These are phyloP conservation scores for Rugonectria rugulosa DNA, from an alignment of 2,329 filamentous ascomycete genomes.

Conservation along the genomic window DNA sequence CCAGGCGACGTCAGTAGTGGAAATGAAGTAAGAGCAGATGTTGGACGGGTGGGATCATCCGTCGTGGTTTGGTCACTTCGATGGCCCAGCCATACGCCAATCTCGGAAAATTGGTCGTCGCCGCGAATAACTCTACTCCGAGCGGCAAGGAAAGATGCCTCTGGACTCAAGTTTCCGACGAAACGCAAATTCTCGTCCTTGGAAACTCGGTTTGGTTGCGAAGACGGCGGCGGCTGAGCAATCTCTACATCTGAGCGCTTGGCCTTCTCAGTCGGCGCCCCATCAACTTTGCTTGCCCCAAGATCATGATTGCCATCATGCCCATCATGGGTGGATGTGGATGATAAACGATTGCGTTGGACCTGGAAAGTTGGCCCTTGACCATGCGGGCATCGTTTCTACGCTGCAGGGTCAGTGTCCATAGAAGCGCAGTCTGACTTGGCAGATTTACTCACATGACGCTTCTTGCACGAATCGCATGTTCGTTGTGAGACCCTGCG, in stretches of 20 bases:
- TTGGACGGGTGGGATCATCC: background rate
- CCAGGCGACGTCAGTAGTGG: background rate
- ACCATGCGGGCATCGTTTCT: background rate
- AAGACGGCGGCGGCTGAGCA: background rate
- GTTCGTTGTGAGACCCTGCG: slow-evolving; percentile 8
- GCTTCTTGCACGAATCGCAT: slow-evolving; percentile 13
- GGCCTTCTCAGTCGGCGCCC: background rate
- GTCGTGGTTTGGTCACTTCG: background rate
- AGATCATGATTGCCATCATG: too few relatives aligned
- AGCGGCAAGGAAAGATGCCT: slow-evolving; percentile 12
- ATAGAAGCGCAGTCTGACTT: background rate
- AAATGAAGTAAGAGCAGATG: background rate
- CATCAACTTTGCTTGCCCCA: background rate
- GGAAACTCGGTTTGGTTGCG: background rate
- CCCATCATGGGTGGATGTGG: background rate
- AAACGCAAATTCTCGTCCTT: slow-evolving; percentile 1
- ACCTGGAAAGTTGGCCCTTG: background rate
- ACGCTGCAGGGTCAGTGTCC: background rate
- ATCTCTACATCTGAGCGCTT: background rate
- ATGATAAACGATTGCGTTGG: background rate
- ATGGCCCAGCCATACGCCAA: slow-evolving; percentile 8
- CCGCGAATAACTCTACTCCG: background rate
- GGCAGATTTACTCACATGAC: background rate
- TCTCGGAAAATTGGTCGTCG: slow-evolving; percentile 7
- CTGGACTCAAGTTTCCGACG: slow-evolving; percentile 10